Evolutionary conservation across 2,329 filamentous ascomycete species (phyloP), one percentile per base, ranked within the genome.

Genomic region (Ophiosphaerella korrae): DNA sequence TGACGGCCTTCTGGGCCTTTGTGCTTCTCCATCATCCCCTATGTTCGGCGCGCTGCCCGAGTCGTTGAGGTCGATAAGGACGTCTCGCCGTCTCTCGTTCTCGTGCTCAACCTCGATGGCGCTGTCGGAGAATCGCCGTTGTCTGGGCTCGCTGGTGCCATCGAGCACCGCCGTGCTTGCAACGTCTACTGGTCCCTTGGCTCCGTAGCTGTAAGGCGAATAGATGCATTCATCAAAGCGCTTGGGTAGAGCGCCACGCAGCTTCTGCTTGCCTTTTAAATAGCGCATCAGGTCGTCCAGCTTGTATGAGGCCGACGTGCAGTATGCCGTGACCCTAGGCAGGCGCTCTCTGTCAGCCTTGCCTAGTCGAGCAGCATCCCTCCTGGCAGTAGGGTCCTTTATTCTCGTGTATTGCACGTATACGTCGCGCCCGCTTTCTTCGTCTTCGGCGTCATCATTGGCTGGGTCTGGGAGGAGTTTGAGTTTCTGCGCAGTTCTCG

Each of bases 401-500:
- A 99, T 99, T 38, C 94, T 84, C 7, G 93, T 96, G 73, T 97
- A 97, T 73, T 99, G 94, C 23, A 92, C 93, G 77, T 99, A 99
- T 29, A 99, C 94, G 71, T 99, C 94, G 58, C 92, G 82, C 8
- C 92, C 92, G 66, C 90, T 94, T 74, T 97, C 93, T 67, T 96
- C 93, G 55, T 97, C 92, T 14, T 64, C 61, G 24, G 81, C 85
- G 37, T 92, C 90, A 23, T 90, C 88, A 32, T 84, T 90, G 38
- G 95, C 90, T 0, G 92, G 92, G 68, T 94, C 94, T 1, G 94
- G 94, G 13, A 99, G 79, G n/a, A 99, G 83, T 77, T 99, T 99
- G 54, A 99, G 82, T 78, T 99, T 99, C 78, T 97, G 92, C 1
- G 91, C 91, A 58, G 90, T 97, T 75, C 96, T 95, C 21, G 92